These are phyloP conservation scores for Argentina anserina DNA, from an alignment of 306 rosid species.

Conservation along the genomic window DNA sequence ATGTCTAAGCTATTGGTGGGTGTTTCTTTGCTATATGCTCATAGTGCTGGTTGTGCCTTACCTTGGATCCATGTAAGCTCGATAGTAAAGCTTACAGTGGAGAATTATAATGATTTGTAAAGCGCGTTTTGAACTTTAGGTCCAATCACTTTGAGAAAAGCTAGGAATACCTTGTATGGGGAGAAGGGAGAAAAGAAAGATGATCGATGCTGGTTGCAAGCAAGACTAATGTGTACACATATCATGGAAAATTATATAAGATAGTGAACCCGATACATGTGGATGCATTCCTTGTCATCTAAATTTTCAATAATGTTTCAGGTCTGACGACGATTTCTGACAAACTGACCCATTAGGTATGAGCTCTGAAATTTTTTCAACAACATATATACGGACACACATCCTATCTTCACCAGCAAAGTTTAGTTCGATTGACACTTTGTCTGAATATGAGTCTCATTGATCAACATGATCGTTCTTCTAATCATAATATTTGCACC, in stretches of 20 bases:
- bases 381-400: no score
- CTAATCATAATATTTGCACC: no score
- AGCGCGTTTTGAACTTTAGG: slow-evolving; percentile 21
- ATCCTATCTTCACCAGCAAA: no score
- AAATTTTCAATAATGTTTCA: not conserved
- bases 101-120: slow-evolving; percentile 1
- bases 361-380: not conserved
- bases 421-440: no score
- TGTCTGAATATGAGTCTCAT: no score
- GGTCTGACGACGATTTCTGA: not conserved
- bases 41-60: slow-evolving; percentile 27
- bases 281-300: not conserved
- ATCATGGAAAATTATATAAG: slow-evolving; percentile 4
- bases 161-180: slow-evolving; percentile 31
- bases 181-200: slow-evolving; percentile 4
- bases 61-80: slow-evolving; percentile 34
- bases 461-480: no score
- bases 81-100: slow-evolving; percentile 20
- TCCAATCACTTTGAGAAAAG: slow-evolving; percentile 31
- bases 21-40: not conserved
- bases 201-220: slow-evolving; percentile 29
- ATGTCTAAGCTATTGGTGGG: not conserved
- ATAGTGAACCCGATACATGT: not conserved
- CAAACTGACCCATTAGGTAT: not conserved
- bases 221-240: not conserved